Percentiles rank a stretch among this genome's conserved stretches.
These are phyloP conservation scores for Phanerodontia chrysosporium DNA, from an alignment of 768 basidiomycete species.

Conservation along the genomic window DNA sequence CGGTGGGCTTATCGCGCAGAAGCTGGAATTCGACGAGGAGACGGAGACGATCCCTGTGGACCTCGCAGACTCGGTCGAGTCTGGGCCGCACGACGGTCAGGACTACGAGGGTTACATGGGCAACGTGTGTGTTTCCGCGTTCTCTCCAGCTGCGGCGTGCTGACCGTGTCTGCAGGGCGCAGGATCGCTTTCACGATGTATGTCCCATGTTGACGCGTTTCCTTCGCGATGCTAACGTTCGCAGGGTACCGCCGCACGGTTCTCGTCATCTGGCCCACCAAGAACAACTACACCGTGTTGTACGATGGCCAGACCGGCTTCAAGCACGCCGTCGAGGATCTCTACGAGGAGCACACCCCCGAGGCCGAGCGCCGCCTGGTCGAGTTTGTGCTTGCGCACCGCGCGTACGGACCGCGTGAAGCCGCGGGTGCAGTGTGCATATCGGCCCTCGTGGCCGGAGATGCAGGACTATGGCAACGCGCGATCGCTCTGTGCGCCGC, in stretches of 20 bases:
- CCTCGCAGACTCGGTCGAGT: constrained; percentile 13
- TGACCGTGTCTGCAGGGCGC: constrained; percentile 14
- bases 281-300: neutral
- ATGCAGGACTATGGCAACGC: constrained; percentile 8
- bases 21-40: constrained; percentile 6
- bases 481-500: constrained; percentile 6
- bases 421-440: constrained; percentile 3
- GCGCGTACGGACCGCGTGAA: neutral
- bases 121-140: constrained; percentile 21
- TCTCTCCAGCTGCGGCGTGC: neutral
- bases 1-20: constrained; percentile 7
- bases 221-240: neutral
- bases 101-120: constrained; percentile 27
- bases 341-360: neutral
- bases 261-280: constrained; percentile 22
- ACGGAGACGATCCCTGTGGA: constrained; percentile 17
- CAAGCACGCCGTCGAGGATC: constrained; percentile 7
- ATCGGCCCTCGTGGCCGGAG: constrained; percentile 5
- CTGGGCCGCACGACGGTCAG: constrained; percentile 17
- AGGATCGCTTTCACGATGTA: constrained; percentile 21
- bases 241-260: constrained; percentile 23
- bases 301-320: constrained; percentile 4
- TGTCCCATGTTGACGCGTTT: neutral
- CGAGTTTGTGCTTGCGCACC: constrained; percentile 2
- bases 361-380: constrained; percentile 3